Percentiles rank a stretch among this genome's conserved stretches.
phyloP scores from a whole-genome alignment of 179 eudicot genomes.

The Patellifolia procumbens region DNA sequence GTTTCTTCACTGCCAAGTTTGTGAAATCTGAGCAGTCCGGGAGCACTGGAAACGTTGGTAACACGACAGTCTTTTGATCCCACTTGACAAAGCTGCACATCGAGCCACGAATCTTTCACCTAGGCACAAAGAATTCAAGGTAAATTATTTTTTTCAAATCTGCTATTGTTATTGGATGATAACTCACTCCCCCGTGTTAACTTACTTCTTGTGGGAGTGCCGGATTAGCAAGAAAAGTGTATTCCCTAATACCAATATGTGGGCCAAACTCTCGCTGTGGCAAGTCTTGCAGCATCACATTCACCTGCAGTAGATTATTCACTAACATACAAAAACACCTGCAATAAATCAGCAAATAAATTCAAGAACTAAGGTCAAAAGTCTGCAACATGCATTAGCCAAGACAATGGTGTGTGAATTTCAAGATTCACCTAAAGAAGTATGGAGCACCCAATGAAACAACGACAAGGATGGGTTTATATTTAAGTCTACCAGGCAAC shows the following conservation, averaged over 20 bases:
- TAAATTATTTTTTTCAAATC: not conserved
- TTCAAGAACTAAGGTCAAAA: not conserved
- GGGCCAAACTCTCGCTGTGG: slow-evolving; percentile 79
- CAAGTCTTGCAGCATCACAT: slow-evolving; percentile 66
- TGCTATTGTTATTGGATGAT: not conserved
- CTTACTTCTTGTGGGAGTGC: slow-evolving; percentile 64
- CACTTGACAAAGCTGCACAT: slow-evolving; percentile 90
- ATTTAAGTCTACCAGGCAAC: not conserved
- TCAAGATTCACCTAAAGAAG: not conserved
- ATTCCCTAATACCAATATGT: slow-evolving; percentile 70
- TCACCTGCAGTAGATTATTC: slow-evolving; percentile 50
- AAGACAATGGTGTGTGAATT: not conserved
- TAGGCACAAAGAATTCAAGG: slow-evolving; percentile 27
- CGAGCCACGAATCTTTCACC: slow-evolving; percentile 97
- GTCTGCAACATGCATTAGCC: not conserved
- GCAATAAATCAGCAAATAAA: not conserved
- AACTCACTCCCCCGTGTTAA: not conserved
- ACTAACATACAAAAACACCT: not conserved
- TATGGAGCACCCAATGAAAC: not conserved
- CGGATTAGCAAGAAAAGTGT: slow-evolving; percentile 84
- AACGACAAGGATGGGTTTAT: not conserved
- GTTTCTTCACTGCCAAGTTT: slow-evolving; percentile 80
- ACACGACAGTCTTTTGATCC: slow-evolving; percentile 64
- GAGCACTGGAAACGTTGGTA: slow-evolving; percentile 46
- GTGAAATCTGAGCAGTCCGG: slow-evolving; percentile 62